Evolutionary conservation across 2,329 filamentous ascomycete species (phyloP).

Genomic region (Periconia macrospinosa): DNA sequence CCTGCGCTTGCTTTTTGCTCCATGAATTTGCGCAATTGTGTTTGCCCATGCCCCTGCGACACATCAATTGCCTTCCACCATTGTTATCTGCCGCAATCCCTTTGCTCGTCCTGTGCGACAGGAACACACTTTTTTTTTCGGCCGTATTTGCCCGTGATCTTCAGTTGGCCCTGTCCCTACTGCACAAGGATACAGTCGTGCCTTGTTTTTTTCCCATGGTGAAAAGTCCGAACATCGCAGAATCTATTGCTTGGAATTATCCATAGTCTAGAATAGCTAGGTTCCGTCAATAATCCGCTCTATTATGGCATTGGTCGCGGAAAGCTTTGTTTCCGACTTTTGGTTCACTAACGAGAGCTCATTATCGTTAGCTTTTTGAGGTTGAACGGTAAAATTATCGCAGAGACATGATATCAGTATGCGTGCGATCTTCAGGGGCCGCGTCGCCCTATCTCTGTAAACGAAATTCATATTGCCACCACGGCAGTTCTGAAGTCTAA

Average conservation of each 20-base stretch:
- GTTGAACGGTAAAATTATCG: not conserved
- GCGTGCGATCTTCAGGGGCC: conserved; percentile 14
- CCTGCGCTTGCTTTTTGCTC: conserved; percentile 24
- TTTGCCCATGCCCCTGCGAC: conserved; percentile 15
- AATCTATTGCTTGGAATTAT: no score
- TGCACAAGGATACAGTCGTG: not conserved
- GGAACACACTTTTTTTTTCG: not conserved
- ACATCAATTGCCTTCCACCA: not conserved
- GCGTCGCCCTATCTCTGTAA: conserved; percentile 13
- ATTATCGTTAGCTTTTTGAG: not conserved
- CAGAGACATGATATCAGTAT: not conserved
- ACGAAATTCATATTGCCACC: conserved; percentile 5
- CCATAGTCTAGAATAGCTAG: no score
- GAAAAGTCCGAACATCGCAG: not conserved
- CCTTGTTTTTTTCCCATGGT: not conserved
- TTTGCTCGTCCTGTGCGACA: not conserved
- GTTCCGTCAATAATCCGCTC: no score
- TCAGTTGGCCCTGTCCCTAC: no score
- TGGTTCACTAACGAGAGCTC: not conserved
- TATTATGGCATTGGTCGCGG: no score
- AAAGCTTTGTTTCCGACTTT: no score
- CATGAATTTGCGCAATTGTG: conserved; percentile 25
- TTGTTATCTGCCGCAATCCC: not conserved
- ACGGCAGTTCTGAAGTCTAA: conserved; percentile 3
- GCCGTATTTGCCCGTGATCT: no score